These are phyloP conservation scores for Blastosporella zonata DNA, from an alignment of 1,284 basidiomycete genomes.

Conservation along the genomic window DNA sequence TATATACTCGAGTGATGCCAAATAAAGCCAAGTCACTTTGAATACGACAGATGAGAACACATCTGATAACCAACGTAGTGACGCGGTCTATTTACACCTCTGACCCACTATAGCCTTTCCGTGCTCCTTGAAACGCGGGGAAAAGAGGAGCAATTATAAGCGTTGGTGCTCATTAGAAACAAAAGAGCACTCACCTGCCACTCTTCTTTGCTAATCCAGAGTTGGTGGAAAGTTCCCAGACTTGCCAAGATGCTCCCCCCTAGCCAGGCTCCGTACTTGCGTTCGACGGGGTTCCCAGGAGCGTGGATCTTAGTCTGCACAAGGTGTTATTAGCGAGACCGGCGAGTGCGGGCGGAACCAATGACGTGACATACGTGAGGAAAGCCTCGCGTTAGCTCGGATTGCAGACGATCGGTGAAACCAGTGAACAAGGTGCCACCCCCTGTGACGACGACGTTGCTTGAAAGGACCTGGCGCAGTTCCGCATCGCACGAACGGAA, in stretches of 20 bases:
- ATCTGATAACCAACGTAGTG: slow-evolving; percentile 1
- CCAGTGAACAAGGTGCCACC: slow-evolving; percentile 88
- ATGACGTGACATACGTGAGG: slow-evolving; percentile 62
- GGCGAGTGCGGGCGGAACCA: slow-evolving; percentile 1
- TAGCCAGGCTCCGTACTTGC: slow-evolving; percentile 89
- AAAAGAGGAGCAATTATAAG: background rate
- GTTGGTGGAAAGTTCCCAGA: slow-evolving; percentile 93
- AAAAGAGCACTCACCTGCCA: slow-evolving; percentile 64
- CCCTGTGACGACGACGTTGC: slow-evolving; percentile 94
- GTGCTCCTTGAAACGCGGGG: slow-evolving; percentile 54
- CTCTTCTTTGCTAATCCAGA: slow-evolving; percentile 92
- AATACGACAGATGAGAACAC: too few relatives aligned
- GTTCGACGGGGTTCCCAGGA: slow-evolving; percentile 84
- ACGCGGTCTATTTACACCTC: slow-evolving; percentile 64
- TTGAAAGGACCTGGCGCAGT: slow-evolving; percentile 83
- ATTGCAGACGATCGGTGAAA: slow-evolving; percentile 80
- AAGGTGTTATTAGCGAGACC: background rate
- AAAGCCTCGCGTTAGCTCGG: slow-evolving; percentile 76
- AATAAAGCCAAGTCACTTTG: background rate
- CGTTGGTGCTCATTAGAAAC: background rate
- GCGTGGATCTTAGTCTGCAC: slow-evolving; percentile 81
- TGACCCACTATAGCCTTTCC: slow-evolving; percentile 75
- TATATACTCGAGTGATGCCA: background rate
- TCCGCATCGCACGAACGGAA: slow-evolving; percentile 90
- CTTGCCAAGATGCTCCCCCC: slow-evolving; percentile 92